phyloP scores from a whole-genome alignment of 306 rosid species.

The Senna tora region DNA sequence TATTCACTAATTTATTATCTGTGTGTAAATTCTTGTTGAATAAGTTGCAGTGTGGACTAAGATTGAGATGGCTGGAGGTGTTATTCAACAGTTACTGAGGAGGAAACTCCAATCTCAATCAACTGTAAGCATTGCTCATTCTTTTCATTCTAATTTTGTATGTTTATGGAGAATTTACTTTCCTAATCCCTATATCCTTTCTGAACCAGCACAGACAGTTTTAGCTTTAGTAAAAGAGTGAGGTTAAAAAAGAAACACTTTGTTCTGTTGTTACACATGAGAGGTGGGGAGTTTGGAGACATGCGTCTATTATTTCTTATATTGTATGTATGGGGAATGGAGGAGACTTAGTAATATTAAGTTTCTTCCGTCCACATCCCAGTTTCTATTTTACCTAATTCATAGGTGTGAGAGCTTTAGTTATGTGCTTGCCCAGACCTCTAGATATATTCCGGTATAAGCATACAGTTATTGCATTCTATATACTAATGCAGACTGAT shows the following conservation, averaged over 20 bases:
- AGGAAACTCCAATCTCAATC: conserved; percentile 68
- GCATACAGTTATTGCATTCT: background rate
- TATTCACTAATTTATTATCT: background rate
- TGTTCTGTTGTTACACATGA: background rate
- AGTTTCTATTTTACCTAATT: background rate
- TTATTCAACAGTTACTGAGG: conserved; percentile 69
- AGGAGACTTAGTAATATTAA: background rate
- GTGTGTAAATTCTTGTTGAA: background rate
- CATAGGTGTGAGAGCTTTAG: background rate
- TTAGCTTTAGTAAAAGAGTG: background rate
- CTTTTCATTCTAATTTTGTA: conserved; percentile 22
- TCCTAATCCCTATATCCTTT: background rate
- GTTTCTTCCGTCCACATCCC: background rate
- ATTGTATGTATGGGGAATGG: background rate
- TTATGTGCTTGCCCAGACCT: no score
- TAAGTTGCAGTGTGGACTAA: conserved; percentile 2
- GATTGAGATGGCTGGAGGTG: conserved; percentile 88
- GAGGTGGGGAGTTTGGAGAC: background rate
- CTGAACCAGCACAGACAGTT: background rate
- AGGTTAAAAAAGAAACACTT: background rate
- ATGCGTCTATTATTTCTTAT: background rate
- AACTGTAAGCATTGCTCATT: conserved; percentile 51
- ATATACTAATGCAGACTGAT: conserved; percentile 5
- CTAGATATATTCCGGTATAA: background rate
- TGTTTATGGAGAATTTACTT: background rate